A percentile compares a stretch with the other conserved stretches of the same genome.
These are phyloP conservation scores for Tetrahymena malaccensis DNA, from an alignment of 73 alveolate species.

Conservation along the genomic window DNA sequence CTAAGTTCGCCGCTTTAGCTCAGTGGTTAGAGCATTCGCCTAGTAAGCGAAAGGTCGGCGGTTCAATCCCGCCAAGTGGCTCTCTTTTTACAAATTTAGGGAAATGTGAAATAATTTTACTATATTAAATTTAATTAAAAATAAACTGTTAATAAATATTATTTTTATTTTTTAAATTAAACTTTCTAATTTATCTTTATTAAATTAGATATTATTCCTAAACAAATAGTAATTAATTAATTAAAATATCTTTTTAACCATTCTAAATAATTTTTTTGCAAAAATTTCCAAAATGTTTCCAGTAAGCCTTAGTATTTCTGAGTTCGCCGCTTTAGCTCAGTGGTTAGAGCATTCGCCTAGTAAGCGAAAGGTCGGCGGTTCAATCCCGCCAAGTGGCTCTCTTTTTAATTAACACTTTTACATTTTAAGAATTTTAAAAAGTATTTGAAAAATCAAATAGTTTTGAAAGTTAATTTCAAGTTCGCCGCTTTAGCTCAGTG, in stretches of 20 bases:
- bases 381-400: background rate
- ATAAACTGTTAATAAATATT: too few relatives aligned
- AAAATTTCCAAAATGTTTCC: too few relatives aligned
- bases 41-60: background rate
- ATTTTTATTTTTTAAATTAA: too few relatives aligned
- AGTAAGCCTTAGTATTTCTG: background rate
- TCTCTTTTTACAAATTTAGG: background rate
- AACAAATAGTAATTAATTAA: too few relatives aligned
- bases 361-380: background rate
- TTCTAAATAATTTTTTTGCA: too few relatives aligned
- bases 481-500: constrained; percentile 3
- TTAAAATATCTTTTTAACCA: too few relatives aligned
- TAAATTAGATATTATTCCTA: too few relatives aligned
- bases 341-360: background rate
- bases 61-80: background rate
- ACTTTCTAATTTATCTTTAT: too few relatives aligned
- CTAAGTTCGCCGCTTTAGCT: background rate
- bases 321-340: background rate
- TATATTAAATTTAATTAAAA: too few relatives aligned
- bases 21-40: background rate
- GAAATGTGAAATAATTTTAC: too few relatives aligned
- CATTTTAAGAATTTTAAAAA: background rate
- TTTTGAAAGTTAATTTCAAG: background rate
- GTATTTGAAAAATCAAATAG: background rate
- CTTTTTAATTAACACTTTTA: background rate